Evolutionary conservation across 371 early-diverging fungal species (phyloP), one percentile per base, ranked within the genome.

Genomic region (Mortierella sp.): DNA sequence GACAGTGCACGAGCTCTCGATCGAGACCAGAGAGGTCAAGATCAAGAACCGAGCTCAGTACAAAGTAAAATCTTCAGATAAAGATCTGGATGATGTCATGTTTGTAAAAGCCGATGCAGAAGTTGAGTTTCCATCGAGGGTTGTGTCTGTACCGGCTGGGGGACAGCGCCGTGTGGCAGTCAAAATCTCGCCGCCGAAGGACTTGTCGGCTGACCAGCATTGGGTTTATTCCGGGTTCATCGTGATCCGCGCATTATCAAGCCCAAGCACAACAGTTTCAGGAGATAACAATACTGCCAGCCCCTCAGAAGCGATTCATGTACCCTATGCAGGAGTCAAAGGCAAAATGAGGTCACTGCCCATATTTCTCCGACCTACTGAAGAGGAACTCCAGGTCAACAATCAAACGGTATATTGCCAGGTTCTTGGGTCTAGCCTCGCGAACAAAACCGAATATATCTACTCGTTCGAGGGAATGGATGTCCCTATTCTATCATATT

Each of bases 171-270:
- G 66, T 3, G 62, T 77, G 0, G 37, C 58, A 22, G 14, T 83
- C n/a, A 63, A 12, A 32, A 68, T 83, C 20, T 37, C 24, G 11
- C 68, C 71, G 3, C 78, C 83, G 6, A 5, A 20, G 3, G 12
- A 5, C 0, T 14, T 77, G 0, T 70, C 74, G 3, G 10, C 10
- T 1, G 55, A 64, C 1, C 68, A 83, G 30, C 75, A 77, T 22
- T 77, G 72, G 75, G 68, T 83, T 39, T 83, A 83, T 32, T 83
- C 83, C 20, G 83, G 78, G 16, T 83, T 74, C 20, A 77, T 83
- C 28, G 60, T 69, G 24, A 47, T 77, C 20, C 78, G 64, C 9
- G 60, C 69, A 3, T 43, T 20, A 6, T 52, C 62, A 0, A 18
- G 24, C 10, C 14, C 54, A 9, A 18, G 5, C 26, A 40, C 10